Percentiles rank a stretch among this genome's conserved stretches.
phyloP scores from a whole-genome alignment of 2,329 filamentous ascomycete species.

The Penicillium palitans region DNA sequence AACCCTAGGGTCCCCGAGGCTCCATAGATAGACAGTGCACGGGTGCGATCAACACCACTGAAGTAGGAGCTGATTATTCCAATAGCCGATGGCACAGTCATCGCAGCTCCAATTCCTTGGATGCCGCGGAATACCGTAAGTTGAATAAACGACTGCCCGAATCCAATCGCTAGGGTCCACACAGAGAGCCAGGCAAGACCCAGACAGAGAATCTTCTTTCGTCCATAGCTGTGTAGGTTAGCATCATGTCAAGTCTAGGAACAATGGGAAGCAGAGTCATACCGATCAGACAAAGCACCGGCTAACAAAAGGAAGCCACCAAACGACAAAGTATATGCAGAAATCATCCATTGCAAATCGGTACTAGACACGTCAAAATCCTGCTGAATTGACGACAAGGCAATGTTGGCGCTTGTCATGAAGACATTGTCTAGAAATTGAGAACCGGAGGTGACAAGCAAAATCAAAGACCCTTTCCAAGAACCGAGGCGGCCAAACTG shows the following conservation, averaged over 20 bases:
- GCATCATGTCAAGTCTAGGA: not conserved
- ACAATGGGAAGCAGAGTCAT: not conserved
- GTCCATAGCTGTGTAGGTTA: conserved; percentile 33
- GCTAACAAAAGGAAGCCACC: conserved; percentile 39
- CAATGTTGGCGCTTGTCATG: conserved; percentile 47
- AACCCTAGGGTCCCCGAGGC: conserved; percentile 44
- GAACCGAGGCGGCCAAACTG: conserved; percentile 40
- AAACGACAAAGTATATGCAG: conserved; percentile 45
- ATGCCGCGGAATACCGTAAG: conserved; percentile 45
- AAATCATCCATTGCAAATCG: conserved; percentile 46
- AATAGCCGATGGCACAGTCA: conserved; percentile 51
- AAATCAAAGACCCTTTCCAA: conserved; percentile 42
- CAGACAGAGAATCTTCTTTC: conserved; percentile 42
- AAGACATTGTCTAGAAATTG: conserved; percentile 49
- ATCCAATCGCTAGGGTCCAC: conserved; percentile 41
- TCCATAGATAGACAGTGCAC: conserved; percentile 43
- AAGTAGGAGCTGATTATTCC: conserved; percentile 49
- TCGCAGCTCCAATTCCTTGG: conserved; percentile 49
- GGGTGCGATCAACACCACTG: conserved; percentile 39
- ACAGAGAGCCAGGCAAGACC: conserved; percentile 40
- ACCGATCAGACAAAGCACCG: conserved; percentile 39
- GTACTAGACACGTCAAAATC: conserved; percentile 38
- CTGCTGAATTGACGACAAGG: conserved; percentile 43
- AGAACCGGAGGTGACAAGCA: conserved; percentile 45
- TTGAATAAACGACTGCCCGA: conserved; percentile 46